Evolutionary conservation across 805 yeast species (phyloP).

Genomic region (Brettanomyces anomalus): DNA sequence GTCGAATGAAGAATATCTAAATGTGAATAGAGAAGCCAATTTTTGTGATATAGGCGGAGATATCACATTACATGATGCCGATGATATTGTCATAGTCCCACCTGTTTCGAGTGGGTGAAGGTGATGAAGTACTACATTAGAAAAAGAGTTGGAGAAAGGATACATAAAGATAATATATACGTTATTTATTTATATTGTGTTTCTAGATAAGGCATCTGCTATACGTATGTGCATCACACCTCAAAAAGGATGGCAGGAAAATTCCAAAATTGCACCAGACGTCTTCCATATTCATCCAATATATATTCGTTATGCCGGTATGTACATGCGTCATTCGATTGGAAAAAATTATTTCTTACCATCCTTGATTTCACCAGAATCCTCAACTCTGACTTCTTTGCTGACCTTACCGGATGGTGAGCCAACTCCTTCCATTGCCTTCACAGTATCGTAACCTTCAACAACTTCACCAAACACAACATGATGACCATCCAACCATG

Average conservation of each 20-base stretch:
- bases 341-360: slow-evolving; percentile 1
- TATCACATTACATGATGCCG: slow-evolving; percentile 8
- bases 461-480: slow-evolving; percentile 90
- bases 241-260: too few species aligned
- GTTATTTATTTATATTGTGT: too few species aligned
- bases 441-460: slow-evolving; percentile 79
- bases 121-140: too few species aligned
- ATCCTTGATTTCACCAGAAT: slow-evolving; percentile 46
- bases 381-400: slow-evolving; percentile 41
- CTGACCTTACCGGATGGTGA: slow-evolving; percentile 38
- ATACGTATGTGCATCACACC: too few species aligned
- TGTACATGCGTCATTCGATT: not conserved
- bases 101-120: slow-evolving; percentile 24
- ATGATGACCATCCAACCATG: slow-evolving; percentile 91
- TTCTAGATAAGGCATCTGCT: too few species aligned
- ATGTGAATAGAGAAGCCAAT: slow-evolving; percentile 9
- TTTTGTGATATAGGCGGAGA: slow-evolving; percentile 4
- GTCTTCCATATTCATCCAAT: too few species aligned
- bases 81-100: slow-evolving; percentile 21
- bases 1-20: slow-evolving; percentile 20
- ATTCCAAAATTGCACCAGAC: too few species aligned
- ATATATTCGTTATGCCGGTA: too few species aligned
- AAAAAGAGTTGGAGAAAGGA: not conserved
- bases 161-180: too few species aligned
- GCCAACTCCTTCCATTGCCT: slow-evolving; percentile 67